Conservation (phyloP, 805 yeast genomes). For the Wickerhamiella occidentalis region DNA sequence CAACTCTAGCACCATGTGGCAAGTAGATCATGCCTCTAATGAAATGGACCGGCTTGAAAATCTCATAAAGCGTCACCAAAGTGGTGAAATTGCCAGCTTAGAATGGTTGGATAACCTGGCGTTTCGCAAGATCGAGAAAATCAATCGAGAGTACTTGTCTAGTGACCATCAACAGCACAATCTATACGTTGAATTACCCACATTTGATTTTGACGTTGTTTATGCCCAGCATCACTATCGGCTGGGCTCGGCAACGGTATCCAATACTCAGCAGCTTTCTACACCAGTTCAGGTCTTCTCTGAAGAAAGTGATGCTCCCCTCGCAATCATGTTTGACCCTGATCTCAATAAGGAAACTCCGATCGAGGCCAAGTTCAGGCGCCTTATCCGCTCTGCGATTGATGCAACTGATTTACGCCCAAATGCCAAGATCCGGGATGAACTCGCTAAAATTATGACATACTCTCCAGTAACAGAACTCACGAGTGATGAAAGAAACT, state of each 20-base stretch:
- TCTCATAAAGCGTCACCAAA: conserved; percentile 49
- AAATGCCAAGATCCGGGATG: conserved; percentile 66
- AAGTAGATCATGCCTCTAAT: conserved; percentile 12
- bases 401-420: conserved; percentile 82
- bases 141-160: conserved; percentile 21
- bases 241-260: conserved; percentile 20
- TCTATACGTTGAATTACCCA: conserved; percentile 44
- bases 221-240: conserved; percentile 44
- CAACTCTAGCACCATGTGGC: conserved; percentile 22
- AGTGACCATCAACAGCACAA: conserved; percentile 24
- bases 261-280: conserved; percentile 22
- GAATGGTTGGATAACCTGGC: conserved; percentile 69
- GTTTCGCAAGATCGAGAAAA: conserved; percentile 40
- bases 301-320: conserved; percentile 12
- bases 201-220: conserved; percentile 61
- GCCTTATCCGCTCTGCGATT: conserved; percentile 59
- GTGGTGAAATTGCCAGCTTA: conserved; percentile 47
- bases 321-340: conserved; percentile 45
- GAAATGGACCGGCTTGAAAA: conserved; percentile 41
- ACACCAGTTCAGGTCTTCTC: conserved; percentile 20
- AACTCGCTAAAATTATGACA: conserved; percentile 51
- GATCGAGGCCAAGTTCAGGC: conserved; percentile 75
- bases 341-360: conserved; percentile 64
- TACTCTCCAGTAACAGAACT: conserved; percentile 78
- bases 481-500: conserved; percentile 68